Base-by-base conservation (phyloP, 352 stramenopile genomes). In the Phytophthora fragariaefolia region DNA sequence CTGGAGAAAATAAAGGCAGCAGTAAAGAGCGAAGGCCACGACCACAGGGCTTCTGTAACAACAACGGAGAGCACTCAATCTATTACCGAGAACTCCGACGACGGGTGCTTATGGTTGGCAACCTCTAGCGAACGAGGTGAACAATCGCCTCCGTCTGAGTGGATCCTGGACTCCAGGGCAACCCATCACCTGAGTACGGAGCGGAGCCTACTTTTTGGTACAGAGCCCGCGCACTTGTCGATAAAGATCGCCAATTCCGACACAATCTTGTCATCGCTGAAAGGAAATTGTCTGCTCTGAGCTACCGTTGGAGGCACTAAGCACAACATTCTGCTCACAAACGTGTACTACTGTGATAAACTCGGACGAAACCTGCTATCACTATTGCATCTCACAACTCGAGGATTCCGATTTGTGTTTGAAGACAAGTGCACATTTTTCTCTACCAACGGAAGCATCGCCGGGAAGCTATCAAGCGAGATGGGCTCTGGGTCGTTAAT, bases 161-260 rank as follows among this genome's bases (percentile, higher is more conserved):
- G 32, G 32, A 45, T 45, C 3, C 4, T 45, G 15, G 36, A 22
- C 36, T 45, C 36, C 22, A 17, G 36, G 18, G 36, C 36, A 45
- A 45, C 36, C 1, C 36, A 45, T 17, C 36, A 45, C 36, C 17
- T 20, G 15, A 22, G 36, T 17, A 45, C 36, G 5, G 36, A 43
- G 15, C 36, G 10, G 20, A 43, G 8, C 6, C 36, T 22, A 17
- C 7, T 43, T 9, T 43, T 43, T 7, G 36, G 36, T 43, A 17
- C 20, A 17, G 36, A 43, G 17, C 36, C 36, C 7, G 36, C 17
- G 17, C 50, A 59, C 6, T 40, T 67, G 22, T 34, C 18, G 6
- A 67, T 60, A n/a, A 47, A 43, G 45, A n/a, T 67, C 22, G 20
- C 50, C 0, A 67, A 59, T 24, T 67, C 59, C 13, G 28, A 60